phyloP scores from a whole-genome alignment of 1,284 basidiomycete species.

The Moesziomyces parantarcticus region DNA sequence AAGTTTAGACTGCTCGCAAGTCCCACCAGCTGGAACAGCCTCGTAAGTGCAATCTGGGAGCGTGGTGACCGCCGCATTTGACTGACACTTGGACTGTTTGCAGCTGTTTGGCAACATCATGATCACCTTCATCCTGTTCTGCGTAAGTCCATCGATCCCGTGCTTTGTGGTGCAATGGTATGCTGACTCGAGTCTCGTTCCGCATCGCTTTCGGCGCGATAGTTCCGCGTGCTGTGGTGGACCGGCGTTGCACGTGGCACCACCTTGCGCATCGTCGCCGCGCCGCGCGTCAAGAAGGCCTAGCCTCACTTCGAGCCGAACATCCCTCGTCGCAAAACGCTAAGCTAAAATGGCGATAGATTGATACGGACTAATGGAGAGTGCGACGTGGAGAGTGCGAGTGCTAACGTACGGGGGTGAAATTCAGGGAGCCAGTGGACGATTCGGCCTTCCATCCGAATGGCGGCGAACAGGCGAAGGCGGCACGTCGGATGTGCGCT shows the following conservation, averaged over 20 bases:
- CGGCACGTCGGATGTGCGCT: not conserved
- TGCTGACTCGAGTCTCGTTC: not conserved
- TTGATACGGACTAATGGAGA: too few relatives aligned
- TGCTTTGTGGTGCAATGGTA: too few relatives aligned
- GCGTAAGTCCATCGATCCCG: constrained; percentile 21
- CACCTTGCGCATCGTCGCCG: constrained; percentile 12
- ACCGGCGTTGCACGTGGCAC: constrained; percentile 37
- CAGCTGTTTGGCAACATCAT: constrained; percentile 61
- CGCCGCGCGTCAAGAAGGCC: constrained; percentile 14
- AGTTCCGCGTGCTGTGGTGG: constrained; percentile 52
- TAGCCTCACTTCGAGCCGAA: not conserved
- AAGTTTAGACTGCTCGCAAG: constrained; percentile 29
- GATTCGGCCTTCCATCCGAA: constrained; percentile 20
- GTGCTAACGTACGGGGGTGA: too few relatives aligned
- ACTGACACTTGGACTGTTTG: constrained; percentile 4
- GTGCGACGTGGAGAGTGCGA: too few relatives aligned
- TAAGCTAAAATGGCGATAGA: too few relatives aligned
- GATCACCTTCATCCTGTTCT: constrained; percentile 59
- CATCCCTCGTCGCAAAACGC: too few relatives aligned
- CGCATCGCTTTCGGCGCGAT: not conserved
- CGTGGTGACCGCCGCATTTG: too few relatives aligned
- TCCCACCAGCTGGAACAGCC: constrained; percentile 46
- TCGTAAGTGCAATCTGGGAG: constrained; percentile 19
- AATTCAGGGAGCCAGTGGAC: too few relatives aligned
- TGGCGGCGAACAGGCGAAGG: constrained; percentile 9